Base-by-base conservation (phyloP, 1,139 yeast genomes). In the Scheffersomyces segobiensis region DNA sequence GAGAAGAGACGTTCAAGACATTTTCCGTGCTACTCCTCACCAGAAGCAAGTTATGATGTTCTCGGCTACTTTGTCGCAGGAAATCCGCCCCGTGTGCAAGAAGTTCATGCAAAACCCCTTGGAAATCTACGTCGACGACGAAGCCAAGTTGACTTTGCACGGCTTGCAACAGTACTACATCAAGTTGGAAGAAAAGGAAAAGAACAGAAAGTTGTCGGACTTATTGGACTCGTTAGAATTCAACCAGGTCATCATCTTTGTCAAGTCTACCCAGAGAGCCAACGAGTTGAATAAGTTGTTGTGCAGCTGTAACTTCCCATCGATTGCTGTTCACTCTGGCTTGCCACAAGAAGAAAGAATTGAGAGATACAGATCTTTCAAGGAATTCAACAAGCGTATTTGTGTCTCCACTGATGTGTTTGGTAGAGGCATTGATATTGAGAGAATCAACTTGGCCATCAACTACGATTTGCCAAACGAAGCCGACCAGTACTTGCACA, bases 1-100 rank as follows among this genome's bases (percentile, higher is more conserved):
- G 99, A 90, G 99, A 84, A 89, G 97, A 77, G 99, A 95, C 72
- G 98, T 95, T 59, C 99, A 95, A 82, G 98, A 93, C 75, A 91
- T 95, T 65, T 95, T 95, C 88, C 89, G 98, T 77, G 91, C 92
- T 62, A 95, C 99, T 57, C 99, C 99, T 64, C 97, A 91, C 79
- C 97, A 95, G 76, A 95, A 95, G 81, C 99, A 95, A 83, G 99
- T 95, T 60, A 93, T 95, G 98, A 95, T 95, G 98, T 95, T 95
- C 78, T 91, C 97, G 60, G 99, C 99, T 66, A 95, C 99, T 59
- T 84, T 95, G 69, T 88, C 97, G 53, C 91, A 87, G 74, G 99
- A 95, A 72, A 93, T 95, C 71, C 91, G 97, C 78, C 98, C 98
- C 61, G 88, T 95, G 62, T 95, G 98, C 84, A 93, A 93, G 82